Evolutionary conservation across 2,329 filamentous ascomycete genomes (phyloP), one percentile per base, ranked within the genome.

Genomic region (Pseudogymnoascus sp.): DNA sequence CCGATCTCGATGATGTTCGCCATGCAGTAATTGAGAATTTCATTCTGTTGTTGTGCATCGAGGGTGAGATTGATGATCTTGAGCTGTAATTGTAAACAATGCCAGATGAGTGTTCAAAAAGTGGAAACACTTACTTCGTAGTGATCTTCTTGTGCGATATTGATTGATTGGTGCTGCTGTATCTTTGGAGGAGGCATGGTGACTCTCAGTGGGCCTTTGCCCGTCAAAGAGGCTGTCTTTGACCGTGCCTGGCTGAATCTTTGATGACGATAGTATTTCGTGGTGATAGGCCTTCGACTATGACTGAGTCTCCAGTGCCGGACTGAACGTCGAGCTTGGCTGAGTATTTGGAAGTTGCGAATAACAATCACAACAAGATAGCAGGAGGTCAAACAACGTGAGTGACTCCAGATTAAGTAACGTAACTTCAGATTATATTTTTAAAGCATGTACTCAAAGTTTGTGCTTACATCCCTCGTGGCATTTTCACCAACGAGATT

Each of bases 371-470:
- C 47, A 54, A 54, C 47, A 54, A 54, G 33, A 33, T n/a, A 33
- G 33, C 18, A 54, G 28, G 43, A 33, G 25, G 25, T 30, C 3
- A 30, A 30, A 16, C 43, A n/a, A 18, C 9, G 16, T 54, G 47
- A 33, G 9, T n/a, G 12, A 11, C n/a, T 20, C 9, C 25, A 25
- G 33, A 33, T 12, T 14, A 33, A 54, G 1, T 33, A 54, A 54
- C 25, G 6, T 54, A 54, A 33, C 25, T 54, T 18, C n/a, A 18
- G 18, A 30, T 54, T 18, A 33, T 54, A 54, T 54, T 54, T 33
- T 54, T n/a, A 54, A 12, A 54, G 47, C 47, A 54, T 54, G 18
- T 54, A 54, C 47, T 33, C 47, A 33, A 54, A 54, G n/a, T 54
- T 54, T 54, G 28, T 54, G 33, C 47, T 54, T 54, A 33, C 47